Conservation (phyloP, 495 filamentous ascomycete genomes). For the Penicillium bialowiezense region DNA sequence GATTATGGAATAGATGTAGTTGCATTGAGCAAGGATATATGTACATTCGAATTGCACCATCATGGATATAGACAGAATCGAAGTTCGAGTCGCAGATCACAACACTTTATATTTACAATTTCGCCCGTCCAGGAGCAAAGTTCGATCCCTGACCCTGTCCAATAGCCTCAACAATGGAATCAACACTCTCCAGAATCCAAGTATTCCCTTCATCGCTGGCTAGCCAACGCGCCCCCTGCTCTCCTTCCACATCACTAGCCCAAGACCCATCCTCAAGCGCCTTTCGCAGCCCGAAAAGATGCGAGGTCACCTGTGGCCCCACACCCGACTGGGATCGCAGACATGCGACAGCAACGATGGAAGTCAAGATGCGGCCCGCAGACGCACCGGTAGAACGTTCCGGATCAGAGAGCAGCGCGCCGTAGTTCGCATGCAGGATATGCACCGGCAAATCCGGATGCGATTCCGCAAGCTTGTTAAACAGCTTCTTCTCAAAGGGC, state of each 20-base stretch:
- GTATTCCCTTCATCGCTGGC: slow-evolving; percentile 68
- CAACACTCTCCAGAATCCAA: slow-evolving; percentile 69
- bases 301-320: slow-evolving; percentile 71
- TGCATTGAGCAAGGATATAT: no score
- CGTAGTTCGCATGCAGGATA: slow-evolving; percentile 69
- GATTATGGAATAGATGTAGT: slow-evolving; percentile 62
- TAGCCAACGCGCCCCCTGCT: slow-evolving; percentile 60
- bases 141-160: slow-evolving; percentile 53
- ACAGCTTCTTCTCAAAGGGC: slow-evolving; percentile 67
- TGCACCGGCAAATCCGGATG: slow-evolving; percentile 79
- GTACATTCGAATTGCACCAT: no score
- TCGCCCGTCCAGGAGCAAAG: slow-evolving; percentile 56
- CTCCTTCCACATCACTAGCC: slow-evolving; percentile 48
- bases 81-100: no score
- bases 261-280: slow-evolving; percentile 64
- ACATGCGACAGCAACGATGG: slow-evolving; percentile 66
- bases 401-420: slow-evolving; percentile 65
- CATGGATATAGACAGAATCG: no score
- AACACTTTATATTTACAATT: slow-evolving; percentile 37
- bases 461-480: slow-evolving; percentile 59
- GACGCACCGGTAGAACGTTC: slow-evolving; percentile 49
- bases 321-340: slow-evolving; percentile 73
- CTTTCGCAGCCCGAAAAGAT: slow-evolving; percentile 73
- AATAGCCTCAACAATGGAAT: slow-evolving; percentile 64
- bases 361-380: slow-evolving; percentile 63